Base-by-base conservation (phyloP, 257 asterid species). In the Solanum ossicruentum region DNA sequence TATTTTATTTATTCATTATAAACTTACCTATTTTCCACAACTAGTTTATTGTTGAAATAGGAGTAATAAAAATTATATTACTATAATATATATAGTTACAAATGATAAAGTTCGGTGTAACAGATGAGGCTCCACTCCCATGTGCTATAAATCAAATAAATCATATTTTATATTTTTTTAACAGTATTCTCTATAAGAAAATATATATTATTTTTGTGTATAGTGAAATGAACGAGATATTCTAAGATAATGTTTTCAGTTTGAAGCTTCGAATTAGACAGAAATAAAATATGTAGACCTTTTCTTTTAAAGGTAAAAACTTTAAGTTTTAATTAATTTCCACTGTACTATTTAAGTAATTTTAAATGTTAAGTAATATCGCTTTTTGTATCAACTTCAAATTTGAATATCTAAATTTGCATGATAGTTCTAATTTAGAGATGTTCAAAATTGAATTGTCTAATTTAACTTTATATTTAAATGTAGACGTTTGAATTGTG, bases 401-500 rank as follows among this genome's bases (percentile, higher is more conserved):
- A 55, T 55, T 52, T 52, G 2, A 15, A 4, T 52, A 52, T 52
- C 13, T 52, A 4, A 52, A 52, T 12, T 4, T 52, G 7, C 11
- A 7, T 57, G 4, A 5, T 57, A 57, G 11, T 57, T 57, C 12
- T 18, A 56, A 17, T 56, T 12, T 13, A 52, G 5, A 55, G 3
- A 17, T 2, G 17, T 17, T 3, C 10, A 8, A 56, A 56, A 17
- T 18, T 56, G 10, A 3, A 56, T 17, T 16, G 4, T 10, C 61
- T 56, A 18, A 18, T 8, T 1, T 57, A 57, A 18, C 1, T 57
- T 2, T 18, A 0, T 7, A 8, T 8, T 1, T 57, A 57, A 18
- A 7, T 20, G 1, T 18, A 0, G 7, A 28, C 3, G 2, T 66
- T 66, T 16, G 4, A 66, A 3, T 7, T 28, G 0, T 0, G 15